phyloP scores from a whole-genome alignment of 2,329 filamentous ascomycete genomes.

The Colletotrichum higginsianum region DNA sequence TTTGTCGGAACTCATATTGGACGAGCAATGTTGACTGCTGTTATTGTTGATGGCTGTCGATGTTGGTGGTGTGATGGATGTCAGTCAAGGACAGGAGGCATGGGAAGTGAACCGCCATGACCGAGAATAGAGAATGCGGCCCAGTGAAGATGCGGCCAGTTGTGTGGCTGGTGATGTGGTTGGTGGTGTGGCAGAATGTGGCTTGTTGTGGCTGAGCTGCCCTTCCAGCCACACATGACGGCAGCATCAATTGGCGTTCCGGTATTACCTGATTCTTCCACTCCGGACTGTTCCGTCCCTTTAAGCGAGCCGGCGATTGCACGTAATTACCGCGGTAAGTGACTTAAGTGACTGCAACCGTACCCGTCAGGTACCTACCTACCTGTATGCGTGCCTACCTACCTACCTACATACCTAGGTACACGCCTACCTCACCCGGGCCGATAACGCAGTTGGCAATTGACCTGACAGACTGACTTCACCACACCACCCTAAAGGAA shows the following conservation, averaged over 20 bases:
- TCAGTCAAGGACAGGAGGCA: background rate
- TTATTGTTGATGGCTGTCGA: background rate
- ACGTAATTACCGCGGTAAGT: slow-evolving; percentile 35
- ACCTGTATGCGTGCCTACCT: too few relatives aligned
- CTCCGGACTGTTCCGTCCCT: slow-evolving; percentile 35
- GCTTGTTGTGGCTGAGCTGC: background rate
- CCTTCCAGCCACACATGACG: background rate
- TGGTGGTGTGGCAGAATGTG: too few relatives aligned
- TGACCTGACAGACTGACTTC: background rate
- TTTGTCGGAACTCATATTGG: background rate
- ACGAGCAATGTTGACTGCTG: background rate
- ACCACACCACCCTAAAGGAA: background rate
- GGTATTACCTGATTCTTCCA: slow-evolving; percentile 31
- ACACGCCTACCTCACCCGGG: background rate
- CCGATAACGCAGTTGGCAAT: slow-evolving; percentile 31
- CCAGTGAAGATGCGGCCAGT: background rate
- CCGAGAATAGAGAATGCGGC: too few relatives aligned
- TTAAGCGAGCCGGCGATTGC: slow-evolving; percentile 15
- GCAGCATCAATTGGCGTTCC: background rate
- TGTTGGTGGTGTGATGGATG: background rate
- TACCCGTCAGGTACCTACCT: too few relatives aligned
- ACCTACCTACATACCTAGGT: too few relatives aligned
- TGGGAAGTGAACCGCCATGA: too few relatives aligned
- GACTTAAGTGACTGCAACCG: slow-evolving; percentile 7
- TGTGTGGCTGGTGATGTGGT: background rate